Percentiles rank a stretch among this genome's conserved stretches.
Evolutionary conservation across 2,329 filamentous ascomycete genomes (phyloP).

Genomic region (Fusarium sp.): DNA sequence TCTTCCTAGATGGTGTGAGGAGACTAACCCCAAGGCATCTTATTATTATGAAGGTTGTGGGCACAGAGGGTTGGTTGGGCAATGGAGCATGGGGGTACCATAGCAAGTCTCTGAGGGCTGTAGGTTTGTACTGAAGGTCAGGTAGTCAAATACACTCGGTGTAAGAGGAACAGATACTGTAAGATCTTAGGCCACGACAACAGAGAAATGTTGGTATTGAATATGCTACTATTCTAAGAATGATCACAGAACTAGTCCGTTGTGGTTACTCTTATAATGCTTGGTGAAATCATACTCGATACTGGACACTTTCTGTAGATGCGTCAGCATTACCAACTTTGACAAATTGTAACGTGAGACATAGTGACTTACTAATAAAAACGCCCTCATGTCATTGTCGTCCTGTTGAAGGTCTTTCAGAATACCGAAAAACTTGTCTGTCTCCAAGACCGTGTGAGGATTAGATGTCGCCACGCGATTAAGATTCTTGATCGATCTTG

Average conservation of each 20-base stretch:
- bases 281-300: neutral
- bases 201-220: accelerated
- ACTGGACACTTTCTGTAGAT: neutral
- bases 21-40: no score
- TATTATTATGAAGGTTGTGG: no score
- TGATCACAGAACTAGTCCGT: accelerated
- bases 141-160: neutral
- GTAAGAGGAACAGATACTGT: accelerated
- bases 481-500: conserved; percentile 1
- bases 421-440: neutral
- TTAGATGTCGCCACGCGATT: neutral
- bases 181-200: neutral
- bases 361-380: neutral
- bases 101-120: neutral
- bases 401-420: neutral
- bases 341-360: no score
- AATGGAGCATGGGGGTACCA: neutral
- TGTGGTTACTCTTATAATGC: neutral
- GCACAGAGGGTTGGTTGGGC: neutral
- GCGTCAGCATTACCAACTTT: accelerated
- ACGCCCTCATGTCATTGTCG: neutral
- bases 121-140: neutral
- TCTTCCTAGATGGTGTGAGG: neutral
- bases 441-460: neutral
- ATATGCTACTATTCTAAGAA: accelerated